Evolutionary conservation across 2,329 filamentous ascomycete genomes (phyloP), one percentile per base, ranked within the genome.

Genomic region (Fusarium ambrosium): DNA sequence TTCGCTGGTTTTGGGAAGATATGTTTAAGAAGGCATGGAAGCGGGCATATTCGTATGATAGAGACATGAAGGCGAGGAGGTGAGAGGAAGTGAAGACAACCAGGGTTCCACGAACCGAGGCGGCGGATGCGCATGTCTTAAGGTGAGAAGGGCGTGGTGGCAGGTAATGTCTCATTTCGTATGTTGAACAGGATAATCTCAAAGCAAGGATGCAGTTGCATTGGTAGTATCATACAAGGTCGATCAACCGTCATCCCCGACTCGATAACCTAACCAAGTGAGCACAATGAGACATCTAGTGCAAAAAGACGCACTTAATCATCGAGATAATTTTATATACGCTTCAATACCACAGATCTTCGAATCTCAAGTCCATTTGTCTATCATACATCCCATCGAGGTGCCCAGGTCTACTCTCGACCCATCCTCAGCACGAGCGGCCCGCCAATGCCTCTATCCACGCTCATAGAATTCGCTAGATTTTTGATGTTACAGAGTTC

Each of bases 321-420:
- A 20, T 37, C 22, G 11, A 41, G 16, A 5, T 24, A 39, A 9
- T 8, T 29, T n/a, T 20, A 39, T 14, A 11, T 11, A 37, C 6
- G 20, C 22, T 58, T 24, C 4, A n/a, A 29, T 16, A 29, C 48
- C 48, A 37, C 3, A 32, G 14, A 18, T 3, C 13, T 13, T 37
- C 55, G 20, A 58, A 58, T 58, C 55, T 61, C 16, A 14, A 62
- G 4, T 64, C 59, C 34, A 41, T 58, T 45, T 58, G 60, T 75
- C 66, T 75, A 73, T 70, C 48, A 66, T 73, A 64, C 72, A 67
- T 62, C 37, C 37, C 37, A 39, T 41, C 41, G 51, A 32, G 29
- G 56, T 34, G 62, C 69, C 70, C 29, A 45, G 22, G 18, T 70
- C 48, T 59, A 41, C 51, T 32, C 20, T 62, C 34, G 24, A 45